Conservation (phyloP, 176 grass and related monocot species). For the Triticum dicoccoides region DNA sequence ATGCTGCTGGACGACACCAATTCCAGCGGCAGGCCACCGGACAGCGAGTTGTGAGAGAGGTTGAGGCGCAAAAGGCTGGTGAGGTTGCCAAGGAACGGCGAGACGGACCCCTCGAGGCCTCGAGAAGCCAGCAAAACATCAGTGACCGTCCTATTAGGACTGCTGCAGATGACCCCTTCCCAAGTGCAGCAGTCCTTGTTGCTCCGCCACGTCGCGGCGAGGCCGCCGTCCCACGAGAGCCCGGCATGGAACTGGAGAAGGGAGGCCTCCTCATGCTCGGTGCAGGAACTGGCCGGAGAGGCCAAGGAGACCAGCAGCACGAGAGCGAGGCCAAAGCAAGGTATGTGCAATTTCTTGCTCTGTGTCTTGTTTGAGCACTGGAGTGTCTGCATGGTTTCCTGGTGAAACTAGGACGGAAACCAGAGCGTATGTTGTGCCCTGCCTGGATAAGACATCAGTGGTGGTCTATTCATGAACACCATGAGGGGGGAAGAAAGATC, state of each 20-base stretch:
- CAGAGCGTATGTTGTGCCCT: background rate
- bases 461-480: background rate
- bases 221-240: background rate
- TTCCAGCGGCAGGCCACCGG: background rate
- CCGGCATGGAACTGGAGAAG: conserved; percentile 30
- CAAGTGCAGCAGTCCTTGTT: conserved; percentile 34
- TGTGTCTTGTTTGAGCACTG: background rate
- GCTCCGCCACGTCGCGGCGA: background rate
- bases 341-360: background rate
- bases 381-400: conserved; percentile 28
- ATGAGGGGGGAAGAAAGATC: conserved; percentile 1
- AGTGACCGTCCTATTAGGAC: background rate
- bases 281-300: conserved; percentile 9
- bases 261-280: conserved; percentile 16
- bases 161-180: conserved; percentile 39
- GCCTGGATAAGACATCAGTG: background rate
- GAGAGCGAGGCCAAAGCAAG: background rate
- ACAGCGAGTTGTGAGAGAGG: conserved; percentile 30
- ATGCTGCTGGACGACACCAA: conserved; percentile 27
- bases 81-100: background rate
- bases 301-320: conserved; percentile 24
- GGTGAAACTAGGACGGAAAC: conserved; percentile 2
- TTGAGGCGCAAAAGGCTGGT: background rate
- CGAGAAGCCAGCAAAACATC: background rate
- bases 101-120: conserved; percentile 7